phyloP scores from a whole-genome alignment of 192 early-diverging fungal species.

The Rhizophagus sp. region DNA sequence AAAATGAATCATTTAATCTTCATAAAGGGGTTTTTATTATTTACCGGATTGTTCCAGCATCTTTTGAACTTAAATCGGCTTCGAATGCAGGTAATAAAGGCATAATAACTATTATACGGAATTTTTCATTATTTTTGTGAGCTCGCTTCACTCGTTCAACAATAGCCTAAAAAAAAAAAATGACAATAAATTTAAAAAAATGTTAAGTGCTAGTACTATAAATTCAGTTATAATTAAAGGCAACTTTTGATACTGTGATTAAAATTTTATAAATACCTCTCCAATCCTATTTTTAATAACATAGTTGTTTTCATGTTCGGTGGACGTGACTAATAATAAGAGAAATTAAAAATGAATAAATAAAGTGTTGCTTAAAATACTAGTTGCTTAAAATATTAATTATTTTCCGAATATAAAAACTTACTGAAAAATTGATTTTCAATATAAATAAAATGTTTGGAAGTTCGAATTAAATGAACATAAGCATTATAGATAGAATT shows the following conservation, averaged over 20 bases:
- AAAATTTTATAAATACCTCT: slow-evolving; percentile 9
- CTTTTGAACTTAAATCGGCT: slow-evolving; percentile 72
- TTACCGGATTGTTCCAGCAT: slow-evolving; percentile 63
- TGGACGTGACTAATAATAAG: slow-evolving; percentile 31
- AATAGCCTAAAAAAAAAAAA: slow-evolving; percentile 52
- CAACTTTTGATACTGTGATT: not conserved
- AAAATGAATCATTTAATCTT: too few relatives aligned
- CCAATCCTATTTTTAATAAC: slow-evolving; percentile 66
- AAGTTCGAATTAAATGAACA: slow-evolving; percentile 61
- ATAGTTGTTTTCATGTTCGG: slow-evolving; percentile 32
- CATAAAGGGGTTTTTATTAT: not conserved
- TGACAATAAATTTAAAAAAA: slow-evolving; percentile 25
- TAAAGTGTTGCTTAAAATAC: not conserved
- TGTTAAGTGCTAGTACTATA: too few relatives aligned
- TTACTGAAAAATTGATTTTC: slow-evolving; percentile 91
- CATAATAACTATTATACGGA: slow-evolving; percentile 77
- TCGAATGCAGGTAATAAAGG: slow-evolving; percentile 85
- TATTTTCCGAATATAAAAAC: not conserved
- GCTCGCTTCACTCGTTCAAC: slow-evolving; percentile 75
- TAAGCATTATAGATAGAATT: slow-evolving; percentile 84
- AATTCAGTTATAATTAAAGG: too few relatives aligned
- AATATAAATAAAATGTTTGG: slow-evolving; percentile 86
- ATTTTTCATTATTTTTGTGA: slow-evolving; percentile 62
- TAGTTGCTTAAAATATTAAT: not conserved
- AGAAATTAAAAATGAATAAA: not conserved